Evolutionary conservation across 108 stramenopile species (phyloP).

Genomic region (Hondaea fermentalgiana): DNA sequence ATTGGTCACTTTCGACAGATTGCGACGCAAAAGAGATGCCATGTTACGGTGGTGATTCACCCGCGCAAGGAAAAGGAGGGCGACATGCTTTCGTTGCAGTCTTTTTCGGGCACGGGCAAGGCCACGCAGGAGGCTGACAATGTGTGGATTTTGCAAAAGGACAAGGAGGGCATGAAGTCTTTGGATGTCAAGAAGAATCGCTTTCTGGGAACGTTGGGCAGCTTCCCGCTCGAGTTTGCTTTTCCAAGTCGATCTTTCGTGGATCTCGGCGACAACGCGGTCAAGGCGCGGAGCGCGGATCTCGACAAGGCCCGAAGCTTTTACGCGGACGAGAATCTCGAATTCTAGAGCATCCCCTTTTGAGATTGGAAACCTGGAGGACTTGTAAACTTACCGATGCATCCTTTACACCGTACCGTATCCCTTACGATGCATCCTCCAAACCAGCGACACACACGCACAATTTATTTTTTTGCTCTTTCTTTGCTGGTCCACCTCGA

Average conservation of each 20-base stretch:
- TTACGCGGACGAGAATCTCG: too few relatives aligned
- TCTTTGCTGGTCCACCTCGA: too few relatives aligned
- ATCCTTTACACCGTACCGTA: too few relatives aligned
- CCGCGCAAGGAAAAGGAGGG: conserved; percentile 89
- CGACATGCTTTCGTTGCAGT: conserved; percentile 60
- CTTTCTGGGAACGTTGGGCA: conserved; percentile 81
- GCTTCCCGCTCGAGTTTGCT: conserved; percentile 59
- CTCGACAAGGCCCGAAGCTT: not conserved
- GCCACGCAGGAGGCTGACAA: conserved; percentile 99
- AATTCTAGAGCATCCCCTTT: too few relatives aligned
- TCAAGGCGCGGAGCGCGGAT: not conserved
- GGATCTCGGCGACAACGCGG: not conserved
- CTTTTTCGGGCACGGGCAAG: conserved; percentile 89
- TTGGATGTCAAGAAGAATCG: conserved; percentile 96
- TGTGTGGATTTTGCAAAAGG: conserved; percentile 86
- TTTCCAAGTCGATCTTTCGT: not conserved
- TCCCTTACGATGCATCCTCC: too few relatives aligned
- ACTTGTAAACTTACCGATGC: too few relatives aligned
- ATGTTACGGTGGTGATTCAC: conserved; percentile 88
- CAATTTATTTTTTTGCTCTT: too few relatives aligned
- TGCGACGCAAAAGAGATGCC: conserved; percentile 86
- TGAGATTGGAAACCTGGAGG: too few relatives aligned
- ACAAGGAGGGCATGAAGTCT: conserved; percentile 55
- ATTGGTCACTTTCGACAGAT: conserved; percentile 91
- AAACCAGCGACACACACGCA: too few relatives aligned